Evolutionary conservation across 148 eudicot species (phyloP), one percentile per base, ranked within the genome.

Genomic region (Nepenthes mirabilis): DNA sequence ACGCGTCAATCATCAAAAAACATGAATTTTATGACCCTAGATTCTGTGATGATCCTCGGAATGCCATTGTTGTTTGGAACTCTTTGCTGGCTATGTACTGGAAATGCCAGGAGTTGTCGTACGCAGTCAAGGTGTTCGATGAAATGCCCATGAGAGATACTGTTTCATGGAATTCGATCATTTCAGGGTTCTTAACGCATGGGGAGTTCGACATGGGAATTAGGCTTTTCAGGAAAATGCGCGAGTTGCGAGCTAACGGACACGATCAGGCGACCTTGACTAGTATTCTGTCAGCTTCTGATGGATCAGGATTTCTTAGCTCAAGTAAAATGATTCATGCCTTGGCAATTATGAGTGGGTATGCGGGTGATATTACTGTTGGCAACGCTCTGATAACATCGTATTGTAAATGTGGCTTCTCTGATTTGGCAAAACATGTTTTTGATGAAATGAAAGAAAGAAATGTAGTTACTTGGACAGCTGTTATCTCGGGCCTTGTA

Each of bases 401-500:
- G 1, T 85, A 89, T 60, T 83, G 81, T 34, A 72, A 66, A 47
- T 79, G 87, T 45, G 70, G 82, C 57, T 71, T 75, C 55, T 65
- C 65, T 51, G 56, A 37, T 63, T 78, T 61, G 6, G 90, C 78
- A 36, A 79, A 74, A 72, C 65, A 9, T 60, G 90, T 83, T 67
- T 85, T 89, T 57, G 65, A 59, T 72, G 85, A 81, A 63, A 79
- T 83, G 85, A 10, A 43, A 50, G 70, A 68, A 43, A 79, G 75
- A 61, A 89, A 81, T 79, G 93, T 89, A 2, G 65, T 89, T 77
- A 74, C 85, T 70, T 89, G 96, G 96, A 89, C 96, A 34, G 93
- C 96, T 66, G 73, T 78, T 71, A 76, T 89, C 37, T 79, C 93
- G 1, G 96, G 96, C 2, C 80, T 89, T 48, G 79, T 76, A 11